Base-by-base conservation (phyloP, 805 yeast species). In the Ascoidea rubescens region DNA sequence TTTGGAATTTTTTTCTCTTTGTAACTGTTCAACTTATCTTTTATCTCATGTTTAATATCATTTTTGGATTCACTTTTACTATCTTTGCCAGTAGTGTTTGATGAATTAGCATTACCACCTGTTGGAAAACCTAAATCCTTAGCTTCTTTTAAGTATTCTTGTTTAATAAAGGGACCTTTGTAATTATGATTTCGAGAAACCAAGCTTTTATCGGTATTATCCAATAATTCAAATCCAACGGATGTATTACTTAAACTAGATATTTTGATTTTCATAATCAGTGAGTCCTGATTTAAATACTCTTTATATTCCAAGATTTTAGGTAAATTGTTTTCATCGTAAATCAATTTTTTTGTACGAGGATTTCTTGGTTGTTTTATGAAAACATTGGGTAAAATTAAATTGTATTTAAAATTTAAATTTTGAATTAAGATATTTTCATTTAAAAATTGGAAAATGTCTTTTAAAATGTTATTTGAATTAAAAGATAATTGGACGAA, bases 1-100 rank as follows among this genome's bases (percentile, higher is more conserved):
- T 59, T 60, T 14, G 12, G 44, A 12, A 45, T 30, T 42, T 46
- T 43, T 14, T 47, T 12, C 12, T n/a, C 31, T 14, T 37, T 37
- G 14, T 37, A 14, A 37, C 43, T 14, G 4, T 37, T 37, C 8
- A 10, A 10, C 14, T 37, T 37, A 37, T 37, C 14, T 48, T 48
- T 48, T 21, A 21, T 21, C 2, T 32, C 33, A 16, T 46, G 12
- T 16, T 16, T 21, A 10, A 46, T 16, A 16, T 31, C 32, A 31
- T 47, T 37, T n/a, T 14, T 37, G 7, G 21, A 16, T 7, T 48
- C 14, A 37, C 4, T 37, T 10, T 37, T 37, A 37, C 4, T 37
- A 37, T 37, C 14, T 10, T 37, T 37, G 14, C 14, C 14, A 37
- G 8, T 37, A 37, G 8, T 37, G 14, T 37, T 37, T 21, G 28